phyloP scores from a whole-genome alignment of 164 flowering plant genomes.

The Paratinospora sagittata region DNA sequence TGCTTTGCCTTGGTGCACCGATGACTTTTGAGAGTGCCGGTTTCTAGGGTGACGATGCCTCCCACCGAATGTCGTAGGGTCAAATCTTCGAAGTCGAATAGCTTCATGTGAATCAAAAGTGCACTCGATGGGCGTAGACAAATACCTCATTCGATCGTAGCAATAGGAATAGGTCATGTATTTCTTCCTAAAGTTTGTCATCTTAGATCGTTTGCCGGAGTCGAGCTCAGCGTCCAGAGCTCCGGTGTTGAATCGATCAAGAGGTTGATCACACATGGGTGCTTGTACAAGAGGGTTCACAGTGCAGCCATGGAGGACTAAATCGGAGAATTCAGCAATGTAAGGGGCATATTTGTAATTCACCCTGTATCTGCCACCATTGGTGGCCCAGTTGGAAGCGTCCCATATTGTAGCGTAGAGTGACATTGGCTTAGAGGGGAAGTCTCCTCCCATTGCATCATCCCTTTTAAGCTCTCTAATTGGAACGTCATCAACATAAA shows the following conservation, averaged over 20 bases:
- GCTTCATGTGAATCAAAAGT: slow-evolving; percentile 48
- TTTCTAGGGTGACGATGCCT: slow-evolving; percentile 40
- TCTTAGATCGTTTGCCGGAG: slow-evolving; percentile 27
- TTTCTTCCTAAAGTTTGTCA: slow-evolving; percentile 60
- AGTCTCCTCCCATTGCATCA: slow-evolving; percentile 67
- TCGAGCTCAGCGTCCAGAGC: not conserved
- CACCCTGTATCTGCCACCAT: slow-evolving; percentile 75
- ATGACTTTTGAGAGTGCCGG: slow-evolving; percentile 36
- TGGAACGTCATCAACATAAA: slow-evolving; percentile 72
- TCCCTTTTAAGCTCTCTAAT: slow-evolving; percentile 63
- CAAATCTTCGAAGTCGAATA: slow-evolving; percentile 39
- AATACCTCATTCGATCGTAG: slow-evolving; percentile 60
- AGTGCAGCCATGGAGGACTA: slow-evolving; percentile 72
- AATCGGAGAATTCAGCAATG: slow-evolving; percentile 53
- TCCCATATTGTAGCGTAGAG: slow-evolving; percentile 92
- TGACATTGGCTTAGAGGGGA: slow-evolving; percentile 90
- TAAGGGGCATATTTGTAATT: slow-evolving; percentile 83
- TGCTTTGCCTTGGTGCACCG: slow-evolving; percentile 17
- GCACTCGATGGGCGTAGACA: slow-evolving; percentile 56
- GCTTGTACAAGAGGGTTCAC: slow-evolving; percentile 57
- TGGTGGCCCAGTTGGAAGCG: slow-evolving; percentile 87
- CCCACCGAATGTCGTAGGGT: slow-evolving; percentile 57
- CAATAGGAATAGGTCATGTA: slow-evolving; percentile 81
- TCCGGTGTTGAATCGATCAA: not conserved
- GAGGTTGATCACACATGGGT: slow-evolving; percentile 32